A percentile compares a stretch with the other conserved stretches of the same genome.
Evolutionary conservation across 495 filamentous ascomycete genomes (phyloP).

Genomic region (Cercophora newfieldiana): DNA sequence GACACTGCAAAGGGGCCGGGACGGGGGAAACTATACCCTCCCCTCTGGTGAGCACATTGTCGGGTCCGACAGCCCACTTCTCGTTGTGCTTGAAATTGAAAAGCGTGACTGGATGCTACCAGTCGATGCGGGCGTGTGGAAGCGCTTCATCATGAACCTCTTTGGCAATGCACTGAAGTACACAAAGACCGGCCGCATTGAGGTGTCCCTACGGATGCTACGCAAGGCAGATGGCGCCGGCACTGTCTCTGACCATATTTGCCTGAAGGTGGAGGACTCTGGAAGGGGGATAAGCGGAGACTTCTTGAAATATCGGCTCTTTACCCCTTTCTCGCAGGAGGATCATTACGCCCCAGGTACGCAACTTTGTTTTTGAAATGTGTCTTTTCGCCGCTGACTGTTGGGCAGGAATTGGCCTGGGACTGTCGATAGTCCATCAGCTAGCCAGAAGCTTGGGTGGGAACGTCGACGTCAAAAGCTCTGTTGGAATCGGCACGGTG

Average conservation of each 20-base stretch:
- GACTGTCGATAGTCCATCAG: constrained; percentile 67
- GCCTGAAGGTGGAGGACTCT: constrained; percentile 57
- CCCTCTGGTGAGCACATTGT: background rate
- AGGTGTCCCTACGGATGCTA: constrained; percentile 51
- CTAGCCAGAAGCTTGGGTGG: constrained; percentile 62
- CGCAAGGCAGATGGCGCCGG: constrained; percentile 15
- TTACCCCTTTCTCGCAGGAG: constrained; percentile 72
- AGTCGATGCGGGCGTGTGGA: constrained; percentile 45
- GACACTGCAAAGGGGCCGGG: constrained; percentile 19
- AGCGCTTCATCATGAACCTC: constrained; percentile 74
- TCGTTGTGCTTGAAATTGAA: constrained; percentile 40
- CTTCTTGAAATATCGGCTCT: constrained; percentile 66
- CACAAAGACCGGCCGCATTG: constrained; percentile 65
- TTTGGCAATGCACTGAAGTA: constrained; percentile 85
- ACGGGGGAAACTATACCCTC: background rate
- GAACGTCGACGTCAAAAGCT: constrained; percentile 52
- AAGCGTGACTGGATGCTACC: constrained; percentile 36
- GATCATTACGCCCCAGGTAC: constrained; percentile 59
- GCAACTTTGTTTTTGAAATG: background rate
- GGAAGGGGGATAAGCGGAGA: constrained; percentile 69
- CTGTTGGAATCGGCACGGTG: constrained; percentile 28
- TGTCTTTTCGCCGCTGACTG: background rate
- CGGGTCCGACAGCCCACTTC: constrained; percentile 22
- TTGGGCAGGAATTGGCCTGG: constrained; percentile 55
- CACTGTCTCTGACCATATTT: constrained; percentile 5